Percentiles rank a stretch among this genome's conserved stretches.
Conservation (phyloP, 2,329 filamentous ascomycete genomes). For the Tolypocladium tropicale region DNA sequence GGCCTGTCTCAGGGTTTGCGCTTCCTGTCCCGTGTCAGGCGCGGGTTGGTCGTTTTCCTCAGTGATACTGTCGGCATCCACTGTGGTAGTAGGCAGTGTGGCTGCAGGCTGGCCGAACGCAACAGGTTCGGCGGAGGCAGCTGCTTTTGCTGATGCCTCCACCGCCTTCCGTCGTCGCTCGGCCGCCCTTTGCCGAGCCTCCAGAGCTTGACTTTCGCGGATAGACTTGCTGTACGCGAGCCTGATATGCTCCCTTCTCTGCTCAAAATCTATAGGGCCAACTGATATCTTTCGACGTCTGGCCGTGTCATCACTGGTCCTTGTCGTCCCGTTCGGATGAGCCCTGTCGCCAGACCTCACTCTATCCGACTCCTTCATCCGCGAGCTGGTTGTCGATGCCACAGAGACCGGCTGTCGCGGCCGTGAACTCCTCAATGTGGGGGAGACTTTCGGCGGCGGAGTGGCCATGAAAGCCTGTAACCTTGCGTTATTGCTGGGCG, state of each 20-base stretch:
- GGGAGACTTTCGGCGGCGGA: conserved; percentile 63
- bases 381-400: conserved; percentile 61
- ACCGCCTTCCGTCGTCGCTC: conserved; percentile 40
- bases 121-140: conserved; percentile 18
- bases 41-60: not conserved
- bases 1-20: not conserved
- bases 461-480: conserved; percentile 66
- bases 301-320: conserved; percentile 25
- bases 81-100: not conserved
- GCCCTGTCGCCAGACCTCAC: conserved; percentile 33
- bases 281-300: conserved; percentile 48
- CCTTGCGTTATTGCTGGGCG: conserved; percentile 42
- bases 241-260: conserved; percentile 71
- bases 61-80: not conserved
- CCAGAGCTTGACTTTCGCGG: conserved; percentile 57
- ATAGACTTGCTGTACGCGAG: conserved; percentile 80
- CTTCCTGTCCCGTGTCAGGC: not conserved
- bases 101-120: not conserved
- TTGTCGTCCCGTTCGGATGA: conserved; percentile 17
- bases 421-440: conserved; percentile 68
- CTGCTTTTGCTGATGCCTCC: conserved; percentile 33
- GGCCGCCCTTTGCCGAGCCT: conserved; percentile 41
- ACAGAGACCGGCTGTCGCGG: conserved; percentile 70
- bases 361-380: conserved; percentile 53
- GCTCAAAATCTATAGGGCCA: conserved; percentile 75